A percentile compares a stretch with the other conserved stretches of the same genome.
phyloP scores from a whole-genome alignment of 768 basidiomycete genomes.

The Ramaria rubella region DNA sequence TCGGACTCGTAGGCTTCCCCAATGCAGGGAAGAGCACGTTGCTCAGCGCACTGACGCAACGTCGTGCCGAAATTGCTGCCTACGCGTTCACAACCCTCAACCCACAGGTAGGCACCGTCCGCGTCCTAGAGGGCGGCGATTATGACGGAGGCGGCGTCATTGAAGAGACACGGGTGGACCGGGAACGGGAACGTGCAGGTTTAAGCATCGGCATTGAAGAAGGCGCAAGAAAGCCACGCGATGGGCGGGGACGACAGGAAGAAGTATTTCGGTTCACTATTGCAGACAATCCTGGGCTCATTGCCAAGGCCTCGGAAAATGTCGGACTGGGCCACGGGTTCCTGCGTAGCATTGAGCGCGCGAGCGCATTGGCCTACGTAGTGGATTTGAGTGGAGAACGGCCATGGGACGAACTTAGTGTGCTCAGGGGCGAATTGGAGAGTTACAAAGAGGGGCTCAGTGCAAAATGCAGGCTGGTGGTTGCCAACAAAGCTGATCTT shows the following conservation, averaged over 20 bases:
- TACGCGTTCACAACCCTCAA: conserved; percentile 96
- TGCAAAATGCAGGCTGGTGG: conserved; percentile 66
- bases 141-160: conserved; percentile 34
- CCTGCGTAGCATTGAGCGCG: conserved; percentile 87
- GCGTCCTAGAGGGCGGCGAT: conserved; percentile 61
- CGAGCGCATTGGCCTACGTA: conserved; percentile 84
- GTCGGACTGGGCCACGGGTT: conserved; percentile 93
- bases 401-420: conserved; percentile 71
- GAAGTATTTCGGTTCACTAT: conserved; percentile 86
- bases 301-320: conserved; percentile 77
- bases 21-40: conserved; percentile 94
- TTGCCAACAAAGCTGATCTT: conserved; percentile 94
- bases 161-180: conserved; percentile 15
- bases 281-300: conserved; percentile 94
- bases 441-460: conserved; percentile 76
- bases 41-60: conserved; percentile 81
- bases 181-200: conserved; percentile 8
- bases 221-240: conserved; percentile 5
- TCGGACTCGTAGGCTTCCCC: conserved; percentile 95
- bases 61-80: conserved; percentile 77
- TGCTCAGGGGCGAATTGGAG: conserved; percentile 78
- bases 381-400: conserved; percentile 73
- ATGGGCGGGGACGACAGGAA: conserved; percentile 1
- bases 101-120: conserved; percentile 86
- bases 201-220: conserved; percentile 11